Conservation (phyloP, 75 land plant genomes). For the Sequoia sempervirens region DNA sequence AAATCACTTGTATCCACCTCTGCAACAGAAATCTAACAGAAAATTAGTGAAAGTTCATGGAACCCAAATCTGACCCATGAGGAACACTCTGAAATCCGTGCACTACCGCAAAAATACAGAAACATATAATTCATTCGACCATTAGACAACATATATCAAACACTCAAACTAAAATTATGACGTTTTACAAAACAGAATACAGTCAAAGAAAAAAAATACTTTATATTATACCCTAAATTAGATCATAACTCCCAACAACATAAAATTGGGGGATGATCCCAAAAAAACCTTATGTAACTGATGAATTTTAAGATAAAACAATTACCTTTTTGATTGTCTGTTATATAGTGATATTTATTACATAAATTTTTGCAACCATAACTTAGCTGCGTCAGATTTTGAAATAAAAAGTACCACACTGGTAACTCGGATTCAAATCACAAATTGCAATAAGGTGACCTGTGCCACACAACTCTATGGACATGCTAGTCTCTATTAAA, state of each 20-base stretch:
- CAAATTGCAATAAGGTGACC: too few relatives aligned
- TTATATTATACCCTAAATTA: background rate
- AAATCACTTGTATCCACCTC: slow-evolving; percentile 68
- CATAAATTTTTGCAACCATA: background rate
- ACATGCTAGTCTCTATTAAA: too few relatives aligned
- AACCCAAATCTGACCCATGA: background rate
- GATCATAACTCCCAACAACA: background rate
- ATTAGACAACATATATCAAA: background rate
- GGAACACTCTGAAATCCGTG: background rate
- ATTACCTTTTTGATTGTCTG: background rate
- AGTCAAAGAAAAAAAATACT: background rate
- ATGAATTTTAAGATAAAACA: background rate
- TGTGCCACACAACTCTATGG: too few relatives aligned
- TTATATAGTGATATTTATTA: too few relatives aligned
- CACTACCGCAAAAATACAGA: background rate
- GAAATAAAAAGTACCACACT: too few relatives aligned
- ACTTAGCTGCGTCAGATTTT: background rate
- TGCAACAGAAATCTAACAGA: slow-evolving; percentile 13
- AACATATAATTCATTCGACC: background rate
- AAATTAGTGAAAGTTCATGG: background rate
- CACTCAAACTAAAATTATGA: background rate
- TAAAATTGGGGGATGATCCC: background rate
- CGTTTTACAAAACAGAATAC: background rate
- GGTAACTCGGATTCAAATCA: too few relatives aligned
- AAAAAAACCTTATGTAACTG: background rate